Conservation (phyloP, 1,284 basidiomycete species). For the Tilletia setariae region DNA sequence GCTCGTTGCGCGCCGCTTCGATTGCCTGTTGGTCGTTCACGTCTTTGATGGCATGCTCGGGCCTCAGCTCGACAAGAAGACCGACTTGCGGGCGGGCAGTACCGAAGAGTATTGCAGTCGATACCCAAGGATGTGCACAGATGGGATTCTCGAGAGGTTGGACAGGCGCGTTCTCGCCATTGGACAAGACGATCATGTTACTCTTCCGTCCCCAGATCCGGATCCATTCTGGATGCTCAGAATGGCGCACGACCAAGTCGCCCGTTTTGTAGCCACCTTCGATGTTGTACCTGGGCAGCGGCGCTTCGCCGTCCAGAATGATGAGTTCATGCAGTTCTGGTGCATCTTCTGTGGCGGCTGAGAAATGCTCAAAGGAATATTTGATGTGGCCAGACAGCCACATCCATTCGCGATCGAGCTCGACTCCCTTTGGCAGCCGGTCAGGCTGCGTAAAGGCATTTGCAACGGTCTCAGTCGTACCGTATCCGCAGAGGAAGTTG, state of each 20-base stretch:
- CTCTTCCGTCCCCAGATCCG: conserved; percentile 3
- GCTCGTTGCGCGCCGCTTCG: neutral
- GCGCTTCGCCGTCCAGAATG: neutral
- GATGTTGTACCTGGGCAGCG: neutral
- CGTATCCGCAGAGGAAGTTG: neutral
- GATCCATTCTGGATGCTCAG: conserved; percentile 11
- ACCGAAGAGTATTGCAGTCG: neutral
- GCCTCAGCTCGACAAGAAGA: neutral
- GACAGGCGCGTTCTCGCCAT: conserved; percentile 8
- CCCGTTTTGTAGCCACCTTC: neutral
- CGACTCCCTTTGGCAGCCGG: neutral
- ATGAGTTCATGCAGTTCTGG: conserved; percentile 1
- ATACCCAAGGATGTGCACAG: neutral
- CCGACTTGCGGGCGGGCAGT: neutral
- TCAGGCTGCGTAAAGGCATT: neutral
- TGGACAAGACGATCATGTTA: neutral
- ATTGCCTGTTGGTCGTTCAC: neutral
- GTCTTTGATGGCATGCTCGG: neutral
- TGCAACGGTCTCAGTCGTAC: neutral
- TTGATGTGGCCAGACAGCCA: too few relatives aligned
- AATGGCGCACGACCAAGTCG: neutral
- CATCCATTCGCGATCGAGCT: neutral
- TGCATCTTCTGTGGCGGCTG: neutral
- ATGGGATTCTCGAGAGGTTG: neutral
- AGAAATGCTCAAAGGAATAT: neutral